Evolutionary conservation across 352 stramenopile species (phyloP).

Genomic region (Phytophthora citrophthora): DNA sequence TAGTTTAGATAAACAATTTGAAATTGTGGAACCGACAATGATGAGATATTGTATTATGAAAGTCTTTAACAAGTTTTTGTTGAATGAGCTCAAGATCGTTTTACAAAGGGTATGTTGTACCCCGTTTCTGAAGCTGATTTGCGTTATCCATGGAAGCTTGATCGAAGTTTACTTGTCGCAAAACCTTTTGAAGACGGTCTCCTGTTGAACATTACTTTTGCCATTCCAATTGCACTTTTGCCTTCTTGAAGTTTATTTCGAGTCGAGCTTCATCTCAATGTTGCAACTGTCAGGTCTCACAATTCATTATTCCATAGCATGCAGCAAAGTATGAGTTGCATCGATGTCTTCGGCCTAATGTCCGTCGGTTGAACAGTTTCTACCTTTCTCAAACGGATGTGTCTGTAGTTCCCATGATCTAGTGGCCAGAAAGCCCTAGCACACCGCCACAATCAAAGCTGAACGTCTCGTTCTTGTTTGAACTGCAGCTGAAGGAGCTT

Average conservation of each 20-base stretch:
- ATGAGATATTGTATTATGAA: too few relatives aligned
- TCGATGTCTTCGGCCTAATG: too few relatives aligned
- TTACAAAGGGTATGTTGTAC: neutral
- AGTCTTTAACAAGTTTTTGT: too few relatives aligned
- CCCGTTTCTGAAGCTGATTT: conserved; percentile 12
- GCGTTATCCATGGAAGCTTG: conserved; percentile 8
- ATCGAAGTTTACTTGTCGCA: conserved; percentile 20
- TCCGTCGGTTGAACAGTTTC: neutral
- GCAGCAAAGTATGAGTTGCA: neutral
- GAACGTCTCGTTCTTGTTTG: neutral
- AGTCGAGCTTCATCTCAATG: neutral
- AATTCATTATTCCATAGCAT: neutral
- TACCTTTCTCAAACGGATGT: neutral
- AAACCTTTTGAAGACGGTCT: neutral
- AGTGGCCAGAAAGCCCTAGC: neutral
- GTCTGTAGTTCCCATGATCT: neutral
- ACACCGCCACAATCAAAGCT: neutral
- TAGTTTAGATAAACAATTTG: neutral
- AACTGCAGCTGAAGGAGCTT: neutral
- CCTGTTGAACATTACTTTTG: neutral
- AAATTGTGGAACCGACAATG: too few relatives aligned
- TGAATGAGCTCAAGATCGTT: neutral
- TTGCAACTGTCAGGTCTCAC: neutral
- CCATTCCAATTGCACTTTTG: neutral
- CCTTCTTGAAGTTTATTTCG: too few relatives aligned